Evolutionary conservation across 495 filamentous ascomycete species (phyloP).

Genomic region (Parathielavia appendiculata): DNA sequence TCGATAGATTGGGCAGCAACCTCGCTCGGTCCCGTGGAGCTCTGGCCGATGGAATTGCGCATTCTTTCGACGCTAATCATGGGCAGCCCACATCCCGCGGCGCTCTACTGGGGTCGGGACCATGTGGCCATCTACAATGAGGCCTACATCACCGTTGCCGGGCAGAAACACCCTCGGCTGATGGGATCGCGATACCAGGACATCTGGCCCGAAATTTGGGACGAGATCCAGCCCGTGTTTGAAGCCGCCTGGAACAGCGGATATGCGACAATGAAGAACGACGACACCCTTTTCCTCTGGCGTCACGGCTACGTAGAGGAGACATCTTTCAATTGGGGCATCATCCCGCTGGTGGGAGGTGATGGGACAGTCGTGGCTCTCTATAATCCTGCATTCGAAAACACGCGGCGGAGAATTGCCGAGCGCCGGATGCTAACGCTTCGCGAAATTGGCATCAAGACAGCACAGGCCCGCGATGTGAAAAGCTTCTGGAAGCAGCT

Average conservation of each 20-base stretch:
- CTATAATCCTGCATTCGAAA: slow-evolving; percentile 66
- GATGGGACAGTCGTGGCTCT: slow-evolving; percentile 59
- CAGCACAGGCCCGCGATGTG: slow-evolving; percentile 59
- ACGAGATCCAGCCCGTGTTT: slow-evolving; percentile 55
- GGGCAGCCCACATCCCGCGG: slow-evolving; percentile 65
- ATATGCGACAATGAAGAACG: slow-evolving; percentile 68
- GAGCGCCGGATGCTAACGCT: slow-evolving; percentile 63
- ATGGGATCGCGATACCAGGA: slow-evolving; percentile 62
- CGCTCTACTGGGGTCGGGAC: slow-evolving; percentile 67
- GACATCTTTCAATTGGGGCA: slow-evolving; percentile 63
- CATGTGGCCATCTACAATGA: slow-evolving; percentile 68
- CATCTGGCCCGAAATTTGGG: slow-evolving; percentile 66
- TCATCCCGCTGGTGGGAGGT: slow-evolving; percentile 60
- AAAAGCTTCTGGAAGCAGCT: slow-evolving; percentile 58
- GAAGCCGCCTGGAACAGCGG: slow-evolving; percentile 53
- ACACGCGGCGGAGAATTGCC: slow-evolving; percentile 58
- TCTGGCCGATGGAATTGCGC: slow-evolving; percentile 57
- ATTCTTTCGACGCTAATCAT: slow-evolving; percentile 64
- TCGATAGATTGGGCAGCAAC: slow-evolving; percentile 62
- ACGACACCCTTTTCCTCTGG: slow-evolving; percentile 60
- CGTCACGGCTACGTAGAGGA: slow-evolving; percentile 61
- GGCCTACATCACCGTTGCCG: slow-evolving; percentile 62
- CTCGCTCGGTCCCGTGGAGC: slow-evolving; percentile 58
- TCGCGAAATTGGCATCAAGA: slow-evolving; percentile 64
- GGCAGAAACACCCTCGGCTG: slow-evolving; percentile 61